Evolutionary conservation across 1,139 yeast genomes (phyloP), one percentile per base, ranked within the genome.

Genomic region (Spencermartinsiella ligniputridi): DNA sequence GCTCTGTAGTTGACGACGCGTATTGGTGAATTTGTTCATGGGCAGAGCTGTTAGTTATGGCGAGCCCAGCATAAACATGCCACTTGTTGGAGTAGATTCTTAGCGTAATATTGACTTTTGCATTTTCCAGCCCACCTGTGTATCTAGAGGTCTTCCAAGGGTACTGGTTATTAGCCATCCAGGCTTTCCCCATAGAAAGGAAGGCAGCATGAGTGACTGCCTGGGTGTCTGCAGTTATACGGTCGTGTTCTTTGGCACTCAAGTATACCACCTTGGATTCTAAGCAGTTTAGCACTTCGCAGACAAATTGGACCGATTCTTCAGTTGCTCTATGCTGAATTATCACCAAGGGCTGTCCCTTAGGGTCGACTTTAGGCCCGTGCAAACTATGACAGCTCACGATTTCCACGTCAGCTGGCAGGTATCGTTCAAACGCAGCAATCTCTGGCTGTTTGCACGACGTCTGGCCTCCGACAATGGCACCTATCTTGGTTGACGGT

Each of bases 121-220:
- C 97, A 63, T 92, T 92, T 63, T 92, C 98, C 40, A 92, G 72
- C 2, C 98, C 97, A 9, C 98, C 97, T 30, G 80, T 70, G 94
- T 96, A 89, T 56, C 80, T 74, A 2, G 85, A 79, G 3, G 85
- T 80, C 52, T 83, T 85, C 98, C 98, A 92, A 0, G 98, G 98
- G 61, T 89, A 92, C 60, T 86, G 84, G 58, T 82, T 76, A 50
- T 76, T 72, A 39, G 82, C 78, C 55, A 78, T 83, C 98, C 98
- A 92, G 2, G 98, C 98, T 8, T 83, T 81, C 1, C 98, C 98
- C 98, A 92, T 92, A 43, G 94, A 84, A 49, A 92, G 71, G 60
- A 92, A 92, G 0, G 97, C 97, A 4, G 97, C 97, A 62, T 92
- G 98, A 0, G 98, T 92, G 13, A 92, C 97, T 0, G 97, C 98